These are phyloP conservation scores for Ustilago shanxiensis DNA, from an alignment of 1,284 basidiomycete species.

Conservation along the genomic window DNA sequence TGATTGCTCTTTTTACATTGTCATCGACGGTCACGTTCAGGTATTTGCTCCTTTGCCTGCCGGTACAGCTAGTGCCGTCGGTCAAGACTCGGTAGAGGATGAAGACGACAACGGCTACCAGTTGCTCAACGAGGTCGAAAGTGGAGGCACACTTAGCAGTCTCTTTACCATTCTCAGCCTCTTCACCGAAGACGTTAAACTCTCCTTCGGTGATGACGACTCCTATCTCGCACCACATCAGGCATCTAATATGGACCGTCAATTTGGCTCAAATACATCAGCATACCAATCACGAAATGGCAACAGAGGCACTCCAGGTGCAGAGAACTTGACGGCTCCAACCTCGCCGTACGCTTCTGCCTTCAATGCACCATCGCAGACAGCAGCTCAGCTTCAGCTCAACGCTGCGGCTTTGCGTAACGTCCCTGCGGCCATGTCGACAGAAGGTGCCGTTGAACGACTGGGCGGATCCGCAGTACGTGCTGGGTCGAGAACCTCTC, in stretches of 20 bases:
- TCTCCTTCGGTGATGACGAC: slow-evolving; percentile 73
- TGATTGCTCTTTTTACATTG: slow-evolving; percentile 69
- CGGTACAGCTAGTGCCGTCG: slow-evolving; percentile 19
- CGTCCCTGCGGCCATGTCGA: slow-evolving; percentile 51
- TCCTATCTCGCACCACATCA: slow-evolving; percentile 20
- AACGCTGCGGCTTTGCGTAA: slow-evolving; percentile 58
- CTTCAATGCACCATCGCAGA: slow-evolving; percentile 46
- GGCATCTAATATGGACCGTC: slow-evolving; percentile 26
- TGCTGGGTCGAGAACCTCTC: slow-evolving; percentile 7
- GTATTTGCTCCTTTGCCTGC: slow-evolving; percentile 65
- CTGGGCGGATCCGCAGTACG: slow-evolving; percentile 20
- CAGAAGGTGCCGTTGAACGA: slow-evolving; percentile 51
- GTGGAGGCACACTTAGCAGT: slow-evolving; percentile 84
- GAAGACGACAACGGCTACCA: slow-evolving; percentile 66
- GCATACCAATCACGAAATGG: slow-evolving; percentile 1
- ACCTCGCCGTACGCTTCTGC: slow-evolving; percentile 44
- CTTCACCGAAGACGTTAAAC: slow-evolving; percentile 96
- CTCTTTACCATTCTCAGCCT: slow-evolving; percentile 94
- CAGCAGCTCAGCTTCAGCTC: slow-evolving; percentile 56
- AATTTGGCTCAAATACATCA: slow-evolving; percentile 9
- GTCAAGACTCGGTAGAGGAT: slow-evolving; percentile 41
- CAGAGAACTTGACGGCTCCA: slow-evolving; percentile 28
- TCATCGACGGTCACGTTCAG: slow-evolving; percentile 68
- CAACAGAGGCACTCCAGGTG: slow-evolving; percentile 13
- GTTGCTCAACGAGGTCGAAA: slow-evolving; percentile 68